Conservation (phyloP, 768 basidiomycete genomes). For the Postia placenta region DNA sequence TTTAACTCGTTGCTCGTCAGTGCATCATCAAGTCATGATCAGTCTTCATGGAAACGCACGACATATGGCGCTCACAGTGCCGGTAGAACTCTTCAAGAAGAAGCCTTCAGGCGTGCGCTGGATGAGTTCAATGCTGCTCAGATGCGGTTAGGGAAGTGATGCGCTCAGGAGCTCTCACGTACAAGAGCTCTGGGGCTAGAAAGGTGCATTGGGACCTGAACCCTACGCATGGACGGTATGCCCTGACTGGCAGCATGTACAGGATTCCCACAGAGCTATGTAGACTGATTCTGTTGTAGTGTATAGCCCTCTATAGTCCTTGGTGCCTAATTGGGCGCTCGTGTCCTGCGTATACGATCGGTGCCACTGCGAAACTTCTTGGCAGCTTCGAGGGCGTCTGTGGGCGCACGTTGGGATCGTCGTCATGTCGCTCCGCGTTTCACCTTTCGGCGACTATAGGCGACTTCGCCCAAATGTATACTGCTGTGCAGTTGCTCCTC, state of each 20-base stretch:
- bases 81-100: constrained; percentile 27
- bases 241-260: too few species aligned
- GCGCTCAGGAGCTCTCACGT: too few species aligned
- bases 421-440: too few species aligned
- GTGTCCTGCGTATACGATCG: background rate
- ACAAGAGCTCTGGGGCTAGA: background rate
- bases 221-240: background rate
- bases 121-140: constrained; percentile 71
- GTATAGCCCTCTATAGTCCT: background rate
- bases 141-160: constrained; percentile 70
- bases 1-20: background rate
- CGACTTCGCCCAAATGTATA: too few species aligned
- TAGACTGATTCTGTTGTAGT: background rate
- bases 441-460: too few species aligned
- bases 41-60: background rate
- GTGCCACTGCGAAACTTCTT: background rate
- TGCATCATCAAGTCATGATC: background rate
- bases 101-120: constrained; percentile 59
- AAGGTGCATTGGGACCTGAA: background rate
- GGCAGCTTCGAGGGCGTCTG: background rate
- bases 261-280: background rate
- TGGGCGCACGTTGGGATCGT: background rate
- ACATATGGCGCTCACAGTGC: background rate
- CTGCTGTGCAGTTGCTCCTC: background rate
- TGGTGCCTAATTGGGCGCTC: too few species aligned